Conservation (phyloP, 352 stramenopile genomes). For the Phytophthora agathidicida region DNA sequence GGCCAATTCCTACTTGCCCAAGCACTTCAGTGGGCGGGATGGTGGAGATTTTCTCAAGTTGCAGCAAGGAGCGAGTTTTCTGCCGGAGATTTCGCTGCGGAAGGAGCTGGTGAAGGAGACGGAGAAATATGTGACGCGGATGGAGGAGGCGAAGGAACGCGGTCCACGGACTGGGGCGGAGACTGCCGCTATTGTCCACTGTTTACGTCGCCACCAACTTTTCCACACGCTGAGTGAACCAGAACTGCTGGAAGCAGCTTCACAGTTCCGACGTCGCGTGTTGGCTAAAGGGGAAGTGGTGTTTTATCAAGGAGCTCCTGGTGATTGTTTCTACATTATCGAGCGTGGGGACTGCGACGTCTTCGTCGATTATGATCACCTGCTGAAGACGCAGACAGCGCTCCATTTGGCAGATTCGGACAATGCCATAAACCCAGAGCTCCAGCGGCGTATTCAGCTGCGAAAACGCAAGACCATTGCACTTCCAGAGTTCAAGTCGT, state of each 20-base stretch:
- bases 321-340: conserved; percentile 87
- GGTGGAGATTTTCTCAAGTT: conserved; percentile 74
- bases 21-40: conserved; percentile 76
- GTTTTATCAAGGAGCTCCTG: conserved; percentile 81
- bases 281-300: conserved; percentile 72
- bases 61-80: conserved; percentile 70
- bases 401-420: conserved; percentile 22
- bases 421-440: conserved; percentile 16
- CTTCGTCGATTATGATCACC: conserved; percentile 82
- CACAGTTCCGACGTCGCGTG: conserved; percentile 61
- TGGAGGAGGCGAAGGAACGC: conserved; percentile 38
- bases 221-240: conserved; percentile 83
- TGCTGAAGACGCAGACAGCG: conserved; percentile 46
- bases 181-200: conserved; percentile 61
- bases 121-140: conserved; percentile 29
- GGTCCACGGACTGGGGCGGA: conserved; percentile 41
- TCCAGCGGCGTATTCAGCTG: conserved; percentile 31
- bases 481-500: conserved; percentile 72
- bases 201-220: conserved; percentile 75
- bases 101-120: conserved; percentile 41
- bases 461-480: conserved; percentile 74
- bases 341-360: conserved; percentile 82
- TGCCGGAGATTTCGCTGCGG: conserved; percentile 77
- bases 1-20: conserved; percentile 87
- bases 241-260: conserved; percentile 61